Conservation (phyloP, 129 eudicot species). For the Dittrichia graveolens region DNA sequence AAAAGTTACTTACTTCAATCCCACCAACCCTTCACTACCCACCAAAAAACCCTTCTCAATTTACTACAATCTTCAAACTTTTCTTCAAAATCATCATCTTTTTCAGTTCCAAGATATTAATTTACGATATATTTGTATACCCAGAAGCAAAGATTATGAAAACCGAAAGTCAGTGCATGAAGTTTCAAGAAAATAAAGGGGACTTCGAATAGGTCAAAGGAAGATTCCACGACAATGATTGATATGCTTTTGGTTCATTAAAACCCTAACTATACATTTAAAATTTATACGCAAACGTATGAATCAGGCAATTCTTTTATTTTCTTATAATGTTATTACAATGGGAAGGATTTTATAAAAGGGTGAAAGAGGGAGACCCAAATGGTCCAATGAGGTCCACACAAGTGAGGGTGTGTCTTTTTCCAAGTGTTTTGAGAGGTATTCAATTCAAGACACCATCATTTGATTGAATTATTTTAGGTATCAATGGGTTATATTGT, state of each 20-base stretch:
- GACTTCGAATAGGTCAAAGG: background rate
- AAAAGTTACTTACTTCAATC: conserved; percentile 9
- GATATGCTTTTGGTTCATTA: conserved; percentile 7
- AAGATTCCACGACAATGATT: conserved; percentile 13
- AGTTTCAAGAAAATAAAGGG: conserved; percentile 20
- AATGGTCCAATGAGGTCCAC: conserved; percentile 26
- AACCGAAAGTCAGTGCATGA: conserved; percentile 1
- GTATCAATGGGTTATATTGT: background rate
- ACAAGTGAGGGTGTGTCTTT: conserved; percentile 12
- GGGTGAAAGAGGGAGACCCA: conserved; percentile 20
- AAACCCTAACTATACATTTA: background rate
- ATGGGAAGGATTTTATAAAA: background rate
- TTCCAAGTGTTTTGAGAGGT: background rate
- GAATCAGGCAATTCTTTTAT: background rate
- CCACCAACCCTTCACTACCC: conserved; percentile 31
- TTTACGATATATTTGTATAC: background rate
- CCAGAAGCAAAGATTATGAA: conserved; percentile 1
- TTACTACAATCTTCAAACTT: background rate
- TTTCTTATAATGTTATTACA: no score
- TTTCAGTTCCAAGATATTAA: background rate
- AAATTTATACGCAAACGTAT: background rate
- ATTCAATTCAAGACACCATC: conserved; percentile 11
- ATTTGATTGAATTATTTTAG: conserved; percentile 22
- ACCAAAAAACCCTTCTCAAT: conserved; percentile 14
- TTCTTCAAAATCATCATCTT: background rate